Conservation (phyloP, 805 yeast species). For the Lipomyces oligophaga region DNA sequence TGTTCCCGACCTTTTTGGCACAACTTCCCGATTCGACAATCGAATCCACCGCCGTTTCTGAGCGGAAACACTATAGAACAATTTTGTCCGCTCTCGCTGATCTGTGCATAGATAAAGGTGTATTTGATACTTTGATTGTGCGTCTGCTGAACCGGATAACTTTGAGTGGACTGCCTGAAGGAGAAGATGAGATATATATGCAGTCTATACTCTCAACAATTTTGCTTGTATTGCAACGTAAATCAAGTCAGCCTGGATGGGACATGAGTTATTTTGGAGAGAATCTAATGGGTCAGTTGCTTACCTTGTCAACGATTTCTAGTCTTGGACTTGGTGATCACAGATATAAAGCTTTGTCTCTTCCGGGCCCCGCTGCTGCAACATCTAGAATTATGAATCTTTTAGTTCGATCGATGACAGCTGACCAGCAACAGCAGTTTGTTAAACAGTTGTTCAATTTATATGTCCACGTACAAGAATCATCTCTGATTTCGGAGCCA, state of each 20-base stretch:
- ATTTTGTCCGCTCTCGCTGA: constrained; percentile 36
- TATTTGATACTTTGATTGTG: constrained; percentile 41
- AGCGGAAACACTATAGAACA: constrained; percentile 33
- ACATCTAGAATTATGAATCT: constrained; percentile 30
- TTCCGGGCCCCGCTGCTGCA: constrained; percentile 21
- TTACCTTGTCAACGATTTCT: constrained; percentile 20
- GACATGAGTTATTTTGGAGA: constrained; percentile 29
- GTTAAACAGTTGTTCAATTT: constrained; percentile 17
- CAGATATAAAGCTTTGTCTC: constrained; percentile 1
- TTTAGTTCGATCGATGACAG: constrained; percentile 29
- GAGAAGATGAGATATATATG: constrained; percentile 23
- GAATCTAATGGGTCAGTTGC: constrained; percentile 27
- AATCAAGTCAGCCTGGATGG: constrained; percentile 17
- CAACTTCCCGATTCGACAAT: constrained; percentile 47
- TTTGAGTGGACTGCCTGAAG: constrained; percentile 12
- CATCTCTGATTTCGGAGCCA: constrained; percentile 10
- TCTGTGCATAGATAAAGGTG: constrained; percentile 37
- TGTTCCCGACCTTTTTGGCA: constrained; percentile 51
- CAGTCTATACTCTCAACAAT: constrained; percentile 34
- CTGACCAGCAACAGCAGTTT: constrained; percentile 21
- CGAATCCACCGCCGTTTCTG: constrained; percentile 13
- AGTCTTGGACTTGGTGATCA: constrained; percentile 8
- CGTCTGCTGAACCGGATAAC: constrained; percentile 40
- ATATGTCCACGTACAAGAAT: constrained; percentile 8
- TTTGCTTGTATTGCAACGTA: constrained; percentile 30